Evolutionary conservation across 2,329 filamentous ascomycete genomes (phyloP).

Genomic region (Ciborinia camelliae): DNA sequence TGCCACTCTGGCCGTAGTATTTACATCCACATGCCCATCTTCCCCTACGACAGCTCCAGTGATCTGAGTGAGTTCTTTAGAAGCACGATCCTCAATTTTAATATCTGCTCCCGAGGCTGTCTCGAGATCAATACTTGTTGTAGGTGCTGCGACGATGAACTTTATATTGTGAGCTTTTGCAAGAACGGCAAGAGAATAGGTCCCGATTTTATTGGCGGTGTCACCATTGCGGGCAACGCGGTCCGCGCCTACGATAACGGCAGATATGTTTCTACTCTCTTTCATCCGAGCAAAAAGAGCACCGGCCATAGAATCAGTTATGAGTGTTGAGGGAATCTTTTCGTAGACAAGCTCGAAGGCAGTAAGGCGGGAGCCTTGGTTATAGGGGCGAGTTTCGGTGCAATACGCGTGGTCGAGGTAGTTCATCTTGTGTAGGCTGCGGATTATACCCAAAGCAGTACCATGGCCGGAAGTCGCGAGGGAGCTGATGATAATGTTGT

Average conservation of each 20-base stretch:
- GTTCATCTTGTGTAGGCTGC: conserved; percentile 66
- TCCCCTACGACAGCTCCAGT: conserved; percentile 68
- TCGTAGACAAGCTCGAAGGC: conserved; percentile 97
- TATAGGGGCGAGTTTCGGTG: conserved; percentile 95
- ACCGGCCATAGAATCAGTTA: conserved; percentile 96
- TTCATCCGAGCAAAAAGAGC: conserved; percentile 69
- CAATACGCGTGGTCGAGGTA: conserved; percentile 83
- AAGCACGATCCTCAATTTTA: conserved; percentile 82
- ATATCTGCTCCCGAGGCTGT: conserved; percentile 78
- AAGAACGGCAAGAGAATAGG: conserved; percentile 87
- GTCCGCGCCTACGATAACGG: conserved; percentile 92
- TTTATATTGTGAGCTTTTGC: conserved; percentile 85
- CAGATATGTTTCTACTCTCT: conserved; percentile 65
- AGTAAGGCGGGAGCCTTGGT: conserved; percentile 91
- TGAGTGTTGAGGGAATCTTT: conserved; percentile 81
- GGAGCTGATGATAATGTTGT: conserved; percentile 51
- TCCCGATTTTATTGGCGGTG: conserved; percentile 98
- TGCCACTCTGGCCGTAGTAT: conserved; percentile 66
- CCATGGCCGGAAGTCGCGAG: conserved; percentile 97
- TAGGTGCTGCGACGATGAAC: conserved; percentile 91
- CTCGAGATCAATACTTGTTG: conserved; percentile 85
- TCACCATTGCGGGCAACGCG: conserved; percentile 94
- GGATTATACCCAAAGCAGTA: conserved; percentile 90
- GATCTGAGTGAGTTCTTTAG: conserved; percentile 79
- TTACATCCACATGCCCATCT: conserved; percentile 61